Evolutionary conservation across 2,329 filamentous ascomycete species (phyloP).

Genomic region (Rhinocladiella similis): DNA sequence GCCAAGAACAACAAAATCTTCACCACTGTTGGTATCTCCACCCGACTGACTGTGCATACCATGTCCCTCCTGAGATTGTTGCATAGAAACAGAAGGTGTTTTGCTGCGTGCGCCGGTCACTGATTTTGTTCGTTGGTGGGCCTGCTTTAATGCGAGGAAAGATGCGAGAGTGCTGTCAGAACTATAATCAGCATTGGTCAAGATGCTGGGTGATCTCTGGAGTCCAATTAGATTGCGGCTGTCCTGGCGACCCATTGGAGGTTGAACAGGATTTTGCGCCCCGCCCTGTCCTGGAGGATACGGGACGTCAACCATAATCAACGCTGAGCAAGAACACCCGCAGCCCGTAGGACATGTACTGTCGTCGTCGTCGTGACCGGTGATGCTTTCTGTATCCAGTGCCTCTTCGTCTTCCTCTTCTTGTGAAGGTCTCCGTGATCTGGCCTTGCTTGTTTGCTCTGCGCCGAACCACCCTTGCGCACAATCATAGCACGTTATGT

Average conservation of each 20-base stretch:
- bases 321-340: slow-evolving; percentile 47
- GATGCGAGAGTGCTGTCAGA: slow-evolving; percentile 22
- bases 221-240: slow-evolving; percentile 6
- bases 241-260: slow-evolving; percentile 2
- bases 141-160: slow-evolving; percentile 23
- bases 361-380: slow-evolving; percentile 4
- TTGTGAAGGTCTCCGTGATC: slow-evolving; percentile 16
- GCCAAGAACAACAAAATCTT: not conserved
- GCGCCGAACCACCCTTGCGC: slow-evolving; percentile 44
- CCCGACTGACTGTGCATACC: not conserved
- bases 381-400: slow-evolving; percentile 24
- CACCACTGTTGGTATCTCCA: not conserved
- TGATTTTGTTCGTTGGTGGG: slow-evolving; percentile 22
- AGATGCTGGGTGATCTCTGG: slow-evolving; percentile 13
- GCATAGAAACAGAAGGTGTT: slow-evolving; percentile 1
- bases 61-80: not conserved
- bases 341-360: slow-evolving; percentile 47
- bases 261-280: slow-evolving; percentile 3
- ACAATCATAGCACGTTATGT: slow-evolving; percentile 48
- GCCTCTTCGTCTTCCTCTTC: slow-evolving; percentile 12
- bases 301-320: slow-evolving; percentile 36
- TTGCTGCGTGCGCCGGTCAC: slow-evolving; percentile 8
- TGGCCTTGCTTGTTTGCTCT: not conserved
- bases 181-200: slow-evolving; percentile 2
- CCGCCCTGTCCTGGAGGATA: slow-evolving; percentile 28